Base-by-base conservation (phyloP, 2,329 filamentous ascomycete species). In the Aspergillus quadricinctus region DNA sequence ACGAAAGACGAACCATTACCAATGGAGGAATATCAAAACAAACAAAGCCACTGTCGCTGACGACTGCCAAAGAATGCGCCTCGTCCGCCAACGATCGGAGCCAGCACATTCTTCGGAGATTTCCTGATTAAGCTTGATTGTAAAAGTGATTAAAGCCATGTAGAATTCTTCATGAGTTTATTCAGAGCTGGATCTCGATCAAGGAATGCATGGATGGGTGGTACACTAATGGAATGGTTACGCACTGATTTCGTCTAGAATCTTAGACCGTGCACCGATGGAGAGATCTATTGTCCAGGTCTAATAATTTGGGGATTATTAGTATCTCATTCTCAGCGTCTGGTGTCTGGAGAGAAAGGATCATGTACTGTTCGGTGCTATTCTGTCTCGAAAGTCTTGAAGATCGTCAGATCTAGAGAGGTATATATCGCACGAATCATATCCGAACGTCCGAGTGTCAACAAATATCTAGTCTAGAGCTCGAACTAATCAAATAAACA, bases 1-100 rank as follows among this genome's bases (percentile, higher is more conserved):
- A 19, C 9, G 49, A 10, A 11, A 25, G 6, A 28, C 4, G 43
- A 23, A 46, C 23, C 23, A 46, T 46, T 10, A 10, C 43, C 28
- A 29, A 61, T 37, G 58, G 41, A 59, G 58, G 35, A 61, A 61
- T 57, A 59, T 53, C 58, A 61, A 46, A 46, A 46, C 43, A 46
- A 46, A 46, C 43, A 46, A 46, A 23, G 43, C 11, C 11, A 17
- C 40, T 8, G n/a, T 21, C 40, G 7, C 17, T 41, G 41, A 21
- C 8, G 21, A 46, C 19, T 46, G 43, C 23, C 43, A 46, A 23
- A 21, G 31, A 37, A 46, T 19, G n/a, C 41, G 19, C 4, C 35
- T 11, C 35, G 17, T 37, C 35, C 7, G 35, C 19, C 19, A 45
- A 19, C 19, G 2, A 14, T 17, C 14, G 7, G 31, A 37, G 14